Base-by-base conservation (phyloP, 108 stramenopile species). In the Skeletonema tropicum region DNA sequence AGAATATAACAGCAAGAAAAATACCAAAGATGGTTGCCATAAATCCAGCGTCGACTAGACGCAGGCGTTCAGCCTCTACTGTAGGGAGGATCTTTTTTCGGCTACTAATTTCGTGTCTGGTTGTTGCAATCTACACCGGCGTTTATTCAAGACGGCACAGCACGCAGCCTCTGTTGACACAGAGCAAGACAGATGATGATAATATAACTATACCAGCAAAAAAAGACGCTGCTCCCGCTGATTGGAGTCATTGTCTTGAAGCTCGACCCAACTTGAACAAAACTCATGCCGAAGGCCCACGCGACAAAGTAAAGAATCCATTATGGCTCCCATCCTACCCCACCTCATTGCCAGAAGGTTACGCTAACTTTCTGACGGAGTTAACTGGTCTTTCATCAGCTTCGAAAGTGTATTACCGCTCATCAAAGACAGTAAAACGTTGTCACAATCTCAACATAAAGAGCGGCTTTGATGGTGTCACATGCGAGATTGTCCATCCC, bases 241-340 rank as follows among this genome's bases (percentile, higher is more conserved):
- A 55, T 55, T 55, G 52, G 52, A 55, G 52, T 8, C 21, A 55
- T 25, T 55, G 52, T n/a, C 19, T 55, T 10, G 52, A 55, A 7
- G 23, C 15, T 25, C 52, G 17, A 10, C 48, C 48, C 48, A 49
- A 49, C n/a, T 1, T 0, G 10, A 23, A 5, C 9, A 25, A 1
- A 2, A 55, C 21, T 23, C 19, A 25, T 55, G 9, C 52, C 23
- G 21, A 55, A 25, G 52, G 21, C n/a, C 23, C 52, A 55, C 15
- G 52, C 3, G 52, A 55, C 21, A 21, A 55, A 55, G 19, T 49
- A n/a, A 21, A 55, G 21, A 55, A 55, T 21, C 79, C 79, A 12
- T 45, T 80, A 31, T 80, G 79, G 79, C 25, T 80, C 21, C 74
- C 79, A 2, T 64, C 79, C 6, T 80, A 80, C 33, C 79, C 79